phyloP scores from a whole-genome alignment of 176 grass and related monocot genomes.

The Oryza punctata region DNA sequence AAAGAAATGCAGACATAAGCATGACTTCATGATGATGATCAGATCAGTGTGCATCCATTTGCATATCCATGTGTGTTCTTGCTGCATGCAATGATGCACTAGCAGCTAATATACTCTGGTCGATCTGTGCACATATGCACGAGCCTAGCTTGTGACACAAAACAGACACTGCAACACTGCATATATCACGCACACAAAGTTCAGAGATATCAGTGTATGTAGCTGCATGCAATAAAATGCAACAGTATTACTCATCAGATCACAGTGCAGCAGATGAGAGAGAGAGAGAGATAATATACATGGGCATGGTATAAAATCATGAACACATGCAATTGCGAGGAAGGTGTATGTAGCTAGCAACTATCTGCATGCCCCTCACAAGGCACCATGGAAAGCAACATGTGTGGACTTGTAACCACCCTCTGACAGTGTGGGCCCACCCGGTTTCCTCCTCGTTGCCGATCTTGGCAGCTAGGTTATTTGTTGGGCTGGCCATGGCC shows the following conservation, averaged over 20 bases:
- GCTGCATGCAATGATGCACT: constrained; percentile 37
- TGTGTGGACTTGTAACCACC: constrained; percentile 42
- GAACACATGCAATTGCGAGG: constrained; percentile 11
- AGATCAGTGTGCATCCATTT: neutral
- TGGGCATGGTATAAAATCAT: neutral
- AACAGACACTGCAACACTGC: neutral
- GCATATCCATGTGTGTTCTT: neutral
- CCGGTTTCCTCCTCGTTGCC: constrained; percentile 35
- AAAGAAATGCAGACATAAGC: neutral
- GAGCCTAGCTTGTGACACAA: constrained; percentile 26
- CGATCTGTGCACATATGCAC: constrained; percentile 37
- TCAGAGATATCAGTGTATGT: neutral
- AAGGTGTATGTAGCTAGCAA: neutral
- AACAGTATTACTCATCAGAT: neutral
- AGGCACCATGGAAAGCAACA: constrained; percentile 47
- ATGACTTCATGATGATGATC: neutral
- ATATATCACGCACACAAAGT: constrained; percentile 28
- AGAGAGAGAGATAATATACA: neutral
- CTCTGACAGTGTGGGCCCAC: constrained; percentile 42
- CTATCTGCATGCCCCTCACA: constrained; percentile 51
- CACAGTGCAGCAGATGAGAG: neutral
- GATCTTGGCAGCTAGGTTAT: constrained; percentile 33
- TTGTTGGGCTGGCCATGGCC: constrained; percentile 27
- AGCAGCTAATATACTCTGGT: neutral
- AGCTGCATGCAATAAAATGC: neutral